Conservation (phyloP, 2,329 filamentous ascomycete species). For the Cercospora brassicicola region DNA sequence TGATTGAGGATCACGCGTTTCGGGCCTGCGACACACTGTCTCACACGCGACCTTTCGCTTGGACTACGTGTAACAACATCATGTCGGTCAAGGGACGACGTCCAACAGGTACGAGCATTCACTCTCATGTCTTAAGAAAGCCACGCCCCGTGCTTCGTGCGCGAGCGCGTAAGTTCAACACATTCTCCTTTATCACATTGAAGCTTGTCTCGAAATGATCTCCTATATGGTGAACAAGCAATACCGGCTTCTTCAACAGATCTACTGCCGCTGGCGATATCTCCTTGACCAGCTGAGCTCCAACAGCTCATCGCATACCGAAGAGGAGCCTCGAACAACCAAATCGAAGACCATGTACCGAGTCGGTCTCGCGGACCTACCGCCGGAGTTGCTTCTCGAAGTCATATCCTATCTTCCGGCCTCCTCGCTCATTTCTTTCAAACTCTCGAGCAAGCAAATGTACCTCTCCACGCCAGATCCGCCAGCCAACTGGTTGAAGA, state of each 20-base stretch:
- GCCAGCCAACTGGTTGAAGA: conserved; percentile 22
- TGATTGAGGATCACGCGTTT: conserved; percentile 10
- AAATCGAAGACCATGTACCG: conserved; percentile 3
- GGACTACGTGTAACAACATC: conserved; percentile 6
- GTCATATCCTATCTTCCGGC: conserved; percentile 41
- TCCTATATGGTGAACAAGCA: conserved; percentile 4
- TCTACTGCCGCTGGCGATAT: conserved; percentile 3
- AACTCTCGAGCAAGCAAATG: conserved; percentile 39
- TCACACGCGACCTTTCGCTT: conserved; percentile 11
- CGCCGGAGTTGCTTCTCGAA: conserved; percentile 39
- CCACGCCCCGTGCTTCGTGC: neutral
- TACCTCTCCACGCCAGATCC: conserved; percentile 30
- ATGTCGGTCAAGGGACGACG: conserved; percentile 13
- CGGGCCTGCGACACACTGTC: conserved; percentile 12
- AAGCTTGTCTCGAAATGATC: conserved; percentile 8
- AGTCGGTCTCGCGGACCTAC: conserved; percentile 34
- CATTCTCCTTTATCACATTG: conserved; percentile 1
- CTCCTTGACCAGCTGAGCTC: neutral
- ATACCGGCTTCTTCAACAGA: conserved; percentile 1
- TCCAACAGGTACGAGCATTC: conserved; percentile 11
- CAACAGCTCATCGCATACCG: neutral
- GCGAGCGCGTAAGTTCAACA: neutral
- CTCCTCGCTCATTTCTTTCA: conserved; percentile 43
- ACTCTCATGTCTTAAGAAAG: conserved; percentile 9
- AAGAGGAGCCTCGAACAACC: neutral